phyloP scores from a whole-genome alignment of 1,284 basidiomycete species.

The Rhodotorula sp. region DNA sequence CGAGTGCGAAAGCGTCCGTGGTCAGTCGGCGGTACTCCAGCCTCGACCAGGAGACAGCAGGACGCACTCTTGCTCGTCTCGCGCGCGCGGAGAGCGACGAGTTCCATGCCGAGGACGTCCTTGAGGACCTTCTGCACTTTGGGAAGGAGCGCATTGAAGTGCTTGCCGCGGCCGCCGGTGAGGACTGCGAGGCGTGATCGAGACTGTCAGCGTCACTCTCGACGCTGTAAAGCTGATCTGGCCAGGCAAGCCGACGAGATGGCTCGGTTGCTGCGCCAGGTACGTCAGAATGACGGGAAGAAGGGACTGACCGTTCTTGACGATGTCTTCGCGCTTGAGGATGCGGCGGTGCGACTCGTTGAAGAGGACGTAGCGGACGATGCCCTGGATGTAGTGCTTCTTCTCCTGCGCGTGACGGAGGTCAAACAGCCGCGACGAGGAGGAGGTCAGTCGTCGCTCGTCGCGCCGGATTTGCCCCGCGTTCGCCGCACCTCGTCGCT shows the following conservation, averaged over 20 bases:
- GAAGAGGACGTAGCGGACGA: slow-evolving; percentile 33
- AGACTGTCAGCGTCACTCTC: neutral
- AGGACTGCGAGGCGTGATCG: slow-evolving; percentile 19
- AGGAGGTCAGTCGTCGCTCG: neutral
- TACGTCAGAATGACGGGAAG: neutral
- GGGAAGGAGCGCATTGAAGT: slow-evolving; percentile 32
- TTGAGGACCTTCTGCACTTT: slow-evolving; percentile 29
- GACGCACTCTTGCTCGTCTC: slow-evolving; percentile 35
- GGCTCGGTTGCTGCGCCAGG: neutral
- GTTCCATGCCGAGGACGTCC: slow-evolving; percentile 37
- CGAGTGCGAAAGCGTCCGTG: too few relatives aligned
- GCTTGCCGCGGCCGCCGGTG: slow-evolving; percentile 17
- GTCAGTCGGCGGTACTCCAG: too few relatives aligned
- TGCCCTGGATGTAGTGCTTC: slow-evolving; percentile 31
- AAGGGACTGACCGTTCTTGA: slow-evolving; percentile 26
- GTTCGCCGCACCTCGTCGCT: slow-evolving; percentile 18
- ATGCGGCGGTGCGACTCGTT: slow-evolving; percentile 28
- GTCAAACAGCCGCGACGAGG: neutral
- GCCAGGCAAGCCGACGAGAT: neutral
- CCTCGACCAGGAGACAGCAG: neutral
- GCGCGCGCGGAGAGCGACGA: slow-evolving; percentile 27
- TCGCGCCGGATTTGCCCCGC: neutral
- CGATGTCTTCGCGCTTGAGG: slow-evolving; percentile 31
- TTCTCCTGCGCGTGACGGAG: slow-evolving; percentile 19
- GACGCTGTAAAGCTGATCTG: neutral